Conservation (phyloP, 139 green algal genomes). For the Protoeuglena noctilucae region DNA sequence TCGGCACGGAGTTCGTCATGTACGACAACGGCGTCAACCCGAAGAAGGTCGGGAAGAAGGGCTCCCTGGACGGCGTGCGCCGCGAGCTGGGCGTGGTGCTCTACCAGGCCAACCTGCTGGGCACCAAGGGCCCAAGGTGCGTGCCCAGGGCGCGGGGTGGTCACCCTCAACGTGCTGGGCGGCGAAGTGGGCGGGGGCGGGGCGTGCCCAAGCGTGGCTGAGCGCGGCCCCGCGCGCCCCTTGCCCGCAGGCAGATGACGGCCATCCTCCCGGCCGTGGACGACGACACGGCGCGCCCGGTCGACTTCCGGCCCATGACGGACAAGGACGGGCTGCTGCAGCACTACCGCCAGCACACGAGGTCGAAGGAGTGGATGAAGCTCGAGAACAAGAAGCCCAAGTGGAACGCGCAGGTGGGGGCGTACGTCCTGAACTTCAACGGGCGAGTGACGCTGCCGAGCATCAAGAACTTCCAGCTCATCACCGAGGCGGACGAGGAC, state of each 20-base stretch:
- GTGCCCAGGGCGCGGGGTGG: too few species aligned
- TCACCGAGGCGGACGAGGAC: slow-evolving; percentile 41
- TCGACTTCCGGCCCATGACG: neutral
- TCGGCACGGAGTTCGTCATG: slow-evolving; percentile 82
- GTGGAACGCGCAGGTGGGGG: slow-evolving; percentile 85
- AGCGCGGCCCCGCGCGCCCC: too few species aligned
- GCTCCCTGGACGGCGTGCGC: neutral
- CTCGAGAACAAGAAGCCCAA: slow-evolving; percentile 83
- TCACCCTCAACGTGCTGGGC: too few species aligned
- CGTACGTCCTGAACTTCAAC: slow-evolving; percentile 98
- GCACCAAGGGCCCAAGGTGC: slow-evolving; percentile 80
- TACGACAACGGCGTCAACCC: slow-evolving; percentile 52
- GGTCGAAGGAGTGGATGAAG: slow-evolving; percentile 25
- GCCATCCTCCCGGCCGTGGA: neutral
- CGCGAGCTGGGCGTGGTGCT: slow-evolving; percentile 51
- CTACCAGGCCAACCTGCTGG: slow-evolving; percentile 85
- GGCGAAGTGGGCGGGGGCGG: too few species aligned
- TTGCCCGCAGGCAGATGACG: neutral
- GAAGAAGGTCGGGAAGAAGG: slow-evolving; percentile 11
- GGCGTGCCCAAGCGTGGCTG: too few species aligned
- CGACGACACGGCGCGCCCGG: neutral
- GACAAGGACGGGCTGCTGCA: neutral
- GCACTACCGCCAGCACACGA: neutral
- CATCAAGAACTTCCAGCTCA: slow-evolving; percentile 98
- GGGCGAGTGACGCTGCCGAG: slow-evolving; percentile 88